phyloP scores from a whole-genome alignment of 371 early-diverging fungal genomes.

The Saksenaea oblongispora region DNA sequence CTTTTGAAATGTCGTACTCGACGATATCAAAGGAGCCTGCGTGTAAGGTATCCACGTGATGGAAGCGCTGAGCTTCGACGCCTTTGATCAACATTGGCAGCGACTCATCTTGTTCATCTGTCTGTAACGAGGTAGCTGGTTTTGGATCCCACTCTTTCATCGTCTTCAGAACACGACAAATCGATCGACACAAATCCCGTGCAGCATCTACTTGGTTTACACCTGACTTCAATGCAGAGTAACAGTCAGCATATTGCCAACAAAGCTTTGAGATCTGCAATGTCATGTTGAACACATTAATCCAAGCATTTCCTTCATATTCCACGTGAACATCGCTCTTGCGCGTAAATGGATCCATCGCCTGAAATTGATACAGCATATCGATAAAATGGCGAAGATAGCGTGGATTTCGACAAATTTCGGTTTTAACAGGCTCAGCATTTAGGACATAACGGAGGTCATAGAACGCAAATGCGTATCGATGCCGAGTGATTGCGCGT shows the following conservation, averaged over 20 bases:
- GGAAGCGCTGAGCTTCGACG: slow-evolving; percentile 23
- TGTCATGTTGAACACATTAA: slow-evolving; percentile 86
- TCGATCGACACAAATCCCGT: slow-evolving; percentile 34
- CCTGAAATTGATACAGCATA: slow-evolving; percentile 84
- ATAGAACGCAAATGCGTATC: slow-evolving; percentile 84
- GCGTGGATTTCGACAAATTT: slow-evolving; percentile 52
- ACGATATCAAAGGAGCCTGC: slow-evolving; percentile 49
- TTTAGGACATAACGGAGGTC: slow-evolving; percentile 83
- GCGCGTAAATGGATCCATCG: slow-evolving; percentile 87
- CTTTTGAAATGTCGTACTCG: slow-evolving; percentile 63
- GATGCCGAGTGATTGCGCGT: slow-evolving; percentile 72
- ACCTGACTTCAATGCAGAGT: slow-evolving; percentile 18
- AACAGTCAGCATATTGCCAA: slow-evolving; percentile 80
- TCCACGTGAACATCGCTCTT: slow-evolving; percentile 80
- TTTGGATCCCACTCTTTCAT: slow-evolving; percentile 56
- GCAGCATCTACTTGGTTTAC: slow-evolving; percentile 21
- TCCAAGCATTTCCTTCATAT: slow-evolving; percentile 89
- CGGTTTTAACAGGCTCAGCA: slow-evolving; percentile 57
- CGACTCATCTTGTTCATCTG: neutral
- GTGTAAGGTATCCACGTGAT: slow-evolving; percentile 30
- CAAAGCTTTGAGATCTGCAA: slow-evolving; percentile 78
- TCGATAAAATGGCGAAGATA: slow-evolving; percentile 80
- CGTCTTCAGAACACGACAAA: slow-evolving; percentile 50
- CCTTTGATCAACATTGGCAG: slow-evolving; percentile 24
- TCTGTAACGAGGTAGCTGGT: slow-evolving; percentile 26